These are phyloP conservation scores for Parsonsia alboflavescens DNA, from an alignment of 257 asterid genomes.

Conservation along the genomic window DNA sequence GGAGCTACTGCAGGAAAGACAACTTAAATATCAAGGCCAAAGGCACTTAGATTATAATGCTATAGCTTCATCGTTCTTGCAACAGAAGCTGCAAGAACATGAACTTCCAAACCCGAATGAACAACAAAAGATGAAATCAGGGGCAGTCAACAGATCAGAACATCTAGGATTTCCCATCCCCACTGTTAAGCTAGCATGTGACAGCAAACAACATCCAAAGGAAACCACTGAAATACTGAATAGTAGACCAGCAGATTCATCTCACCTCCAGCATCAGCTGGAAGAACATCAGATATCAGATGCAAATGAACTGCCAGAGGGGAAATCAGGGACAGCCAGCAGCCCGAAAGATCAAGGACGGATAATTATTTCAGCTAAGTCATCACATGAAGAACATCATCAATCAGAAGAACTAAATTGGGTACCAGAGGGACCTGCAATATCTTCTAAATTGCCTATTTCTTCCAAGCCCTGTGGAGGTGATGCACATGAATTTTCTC, in stretches of 20 bases:
- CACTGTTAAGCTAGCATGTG: too few relatives aligned
- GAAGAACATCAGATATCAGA: neutral
- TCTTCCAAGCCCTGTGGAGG: too few relatives aligned
- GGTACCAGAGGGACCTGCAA: too few relatives aligned
- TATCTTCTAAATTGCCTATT: too few relatives aligned
- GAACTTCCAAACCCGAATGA: neutral
- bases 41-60: neutral
- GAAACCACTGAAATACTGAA: too few relatives aligned
- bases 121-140: neutral
- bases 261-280: neutral
- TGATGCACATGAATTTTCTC: too few relatives aligned
- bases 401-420: too few relatives aligned
- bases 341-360: neutral
- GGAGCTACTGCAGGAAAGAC: neutral
- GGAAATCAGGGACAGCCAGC: conserved; percentile 1
- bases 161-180: too few relatives aligned
- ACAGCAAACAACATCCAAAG: too few relatives aligned
- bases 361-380: too few relatives aligned
- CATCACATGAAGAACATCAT: too few relatives aligned
- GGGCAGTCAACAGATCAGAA: neutral
- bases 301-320: neutral
- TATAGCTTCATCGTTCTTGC: neutral
- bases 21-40: neutral
- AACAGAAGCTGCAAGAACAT: neutral
- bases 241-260: neutral